Percentiles rank a stretch among this genome's conserved stretches.
Evolutionary conservation across 176 grass and related monocot genomes (phyloP).

Genomic region (Carex myosuroides): DNA sequence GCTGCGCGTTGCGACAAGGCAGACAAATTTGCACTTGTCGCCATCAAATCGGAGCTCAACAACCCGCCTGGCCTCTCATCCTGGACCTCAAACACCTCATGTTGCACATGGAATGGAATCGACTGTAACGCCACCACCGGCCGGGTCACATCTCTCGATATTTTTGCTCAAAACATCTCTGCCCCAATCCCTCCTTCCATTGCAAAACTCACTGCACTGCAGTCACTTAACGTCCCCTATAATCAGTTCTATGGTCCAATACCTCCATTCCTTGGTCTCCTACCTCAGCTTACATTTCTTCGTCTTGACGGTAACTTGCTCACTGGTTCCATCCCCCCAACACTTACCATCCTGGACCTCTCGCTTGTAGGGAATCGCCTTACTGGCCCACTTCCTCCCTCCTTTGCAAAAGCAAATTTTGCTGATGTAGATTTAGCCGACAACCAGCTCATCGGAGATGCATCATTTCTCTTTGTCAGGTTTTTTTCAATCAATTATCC

Average conservation of each 20-base stretch:
- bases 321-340: constrained; percentile 25
- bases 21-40: constrained; percentile 28
- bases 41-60: constrained; percentile 32
- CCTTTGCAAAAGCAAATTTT: constrained; percentile 29
- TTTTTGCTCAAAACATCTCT: constrained; percentile 38
- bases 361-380: constrained; percentile 34
- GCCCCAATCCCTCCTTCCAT: constrained; percentile 30
- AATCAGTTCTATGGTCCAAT: constrained; percentile 36
- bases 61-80: constrained; percentile 29
- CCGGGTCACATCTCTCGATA: constrained; percentile 25
- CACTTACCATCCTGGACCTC: constrained; percentile 31
- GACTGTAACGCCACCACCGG: constrained; percentile 35
- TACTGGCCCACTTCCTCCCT: constrained; percentile 27
- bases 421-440: constrained; percentile 26
- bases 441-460: constrained; percentile 47
- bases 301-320: constrained; percentile 52
- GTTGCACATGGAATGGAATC: constrained; percentile 42
- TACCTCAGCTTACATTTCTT: constrained; percentile 36
- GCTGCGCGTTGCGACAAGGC: constrained; percentile 32
- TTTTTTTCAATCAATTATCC: not conserved
- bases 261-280: constrained; percentile 34
- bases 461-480: constrained; percentile 47
- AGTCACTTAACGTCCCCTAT: constrained; percentile 34
- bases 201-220: constrained; percentile 36
- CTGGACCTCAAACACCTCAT: constrained; percentile 32